Evolutionary conservation across 768 basidiomycete genomes (phyloP), one percentile per base, ranked within the genome.

Genomic region (Hysterangium stoloniferum): DNA sequence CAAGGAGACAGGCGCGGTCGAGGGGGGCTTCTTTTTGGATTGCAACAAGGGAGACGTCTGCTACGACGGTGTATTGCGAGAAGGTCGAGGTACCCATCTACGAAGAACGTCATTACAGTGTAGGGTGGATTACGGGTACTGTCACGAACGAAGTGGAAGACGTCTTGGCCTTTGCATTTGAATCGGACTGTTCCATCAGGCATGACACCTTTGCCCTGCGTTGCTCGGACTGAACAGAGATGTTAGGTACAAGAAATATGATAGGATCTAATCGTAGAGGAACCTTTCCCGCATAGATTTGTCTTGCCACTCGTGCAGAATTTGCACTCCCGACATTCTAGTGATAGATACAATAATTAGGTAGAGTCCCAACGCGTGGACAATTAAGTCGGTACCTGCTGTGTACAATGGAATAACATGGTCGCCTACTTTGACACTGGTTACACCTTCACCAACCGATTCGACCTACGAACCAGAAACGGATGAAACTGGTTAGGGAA

Each of bases 31-130:
- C 71, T 54, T 79, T 75, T 69, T 84, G 82, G 53, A 99, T 83
- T 13, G 90, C 81, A 46, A 98, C 96, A 22, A 99, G 88, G 17
- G 94, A 98, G 38, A 93, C 93, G 57, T 99, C 93, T 40, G 92
- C 88, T 2, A 99, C 92, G 53, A 99, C 96, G 6, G 96, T 96
- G 73, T 98, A 99, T 65, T 98, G 94, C n/a, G 95, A 96, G 73
- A 99, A 99, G 2, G 96, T 95, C 28, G 95, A 98, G 24, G 86
- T 91, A 36, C 96, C 96, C 96, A 98, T 99, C 93, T 96, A 27
- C 6, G 17, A 45, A 7, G 24, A 7, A 43, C 25, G 48, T 29
- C 9, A 37, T 13, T 6, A n/a, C 5, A 52, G 24, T 3, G 8
- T 3, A 12, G 13, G 13, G 8, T 12, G 2, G 2, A 3, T 6